phyloP scores from a whole-genome alignment of 2,329 filamentous ascomycete genomes.

The Trichophyton simii region DNA sequence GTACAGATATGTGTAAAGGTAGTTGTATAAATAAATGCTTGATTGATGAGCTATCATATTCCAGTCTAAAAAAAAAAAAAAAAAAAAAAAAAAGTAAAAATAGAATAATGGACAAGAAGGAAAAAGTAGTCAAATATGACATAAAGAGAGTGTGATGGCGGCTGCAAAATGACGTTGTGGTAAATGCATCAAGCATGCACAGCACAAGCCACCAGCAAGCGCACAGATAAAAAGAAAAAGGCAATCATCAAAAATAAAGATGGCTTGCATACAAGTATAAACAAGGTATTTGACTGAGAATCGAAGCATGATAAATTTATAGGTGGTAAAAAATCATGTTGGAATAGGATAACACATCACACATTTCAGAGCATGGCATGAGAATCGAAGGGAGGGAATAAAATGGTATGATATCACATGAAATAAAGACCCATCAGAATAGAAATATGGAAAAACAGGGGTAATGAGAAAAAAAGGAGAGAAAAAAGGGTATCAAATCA shows the following conservation, averaged over 20 bases:
- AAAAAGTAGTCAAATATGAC: background rate
- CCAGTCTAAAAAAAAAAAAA: background rate
- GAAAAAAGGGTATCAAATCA: conserved; percentile 2
- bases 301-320: background rate
- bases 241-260: background rate
- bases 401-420: background rate
- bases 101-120: background rate
- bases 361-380: background rate
- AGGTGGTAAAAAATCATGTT: background rate
- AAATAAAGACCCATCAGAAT: conserved; percentile 5
- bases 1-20: background rate
- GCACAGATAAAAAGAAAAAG: background rate
- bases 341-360: background rate
- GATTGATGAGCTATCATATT: background rate
- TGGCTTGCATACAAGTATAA: background rate
- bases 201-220: background rate
- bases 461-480: background rate
- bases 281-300: background rate
- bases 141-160: background rate
- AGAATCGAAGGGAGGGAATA: background rate
- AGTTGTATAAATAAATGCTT: background rate
- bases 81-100: background rate
- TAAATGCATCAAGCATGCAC: background rate
- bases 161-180: background rate
- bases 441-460: conserved; percentile 6